These are phyloP conservation scores for Colletotrichum melonis DNA, from an alignment of 2,329 filamentous ascomycete species.

Conservation along the genomic window DNA sequence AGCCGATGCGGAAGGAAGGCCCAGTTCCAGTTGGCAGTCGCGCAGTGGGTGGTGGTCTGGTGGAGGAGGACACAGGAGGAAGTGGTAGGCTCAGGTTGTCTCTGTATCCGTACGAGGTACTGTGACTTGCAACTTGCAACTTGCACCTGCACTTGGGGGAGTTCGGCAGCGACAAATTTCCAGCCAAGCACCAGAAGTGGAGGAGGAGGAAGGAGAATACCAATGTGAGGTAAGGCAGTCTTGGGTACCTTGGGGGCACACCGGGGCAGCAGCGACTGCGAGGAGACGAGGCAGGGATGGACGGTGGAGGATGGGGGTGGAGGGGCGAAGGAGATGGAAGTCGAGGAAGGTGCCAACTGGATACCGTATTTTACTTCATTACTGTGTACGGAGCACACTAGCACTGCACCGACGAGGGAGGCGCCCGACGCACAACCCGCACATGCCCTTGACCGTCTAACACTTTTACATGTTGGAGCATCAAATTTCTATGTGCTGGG, in stretches of 20 bases:
- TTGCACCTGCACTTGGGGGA: slow-evolving; percentile 16
- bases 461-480: neutral
- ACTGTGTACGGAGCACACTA: neutral
- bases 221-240: slow-evolving; percentile 13
- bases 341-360: slow-evolving; percentile 9
- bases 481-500: neutral
- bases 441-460: neutral
- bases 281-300: neutral
- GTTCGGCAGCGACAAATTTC: slow-evolving; percentile 19
- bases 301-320: neutral
- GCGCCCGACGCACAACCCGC: neutral
- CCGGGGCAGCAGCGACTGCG: neutral
- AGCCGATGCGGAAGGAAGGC: neutral
- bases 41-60: neutral
- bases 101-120: neutral
- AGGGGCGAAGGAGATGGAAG: neutral
- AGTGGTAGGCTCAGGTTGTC: neutral
- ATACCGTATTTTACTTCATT: neutral
- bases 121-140: neutral
- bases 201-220: slow-evolving; percentile 11
- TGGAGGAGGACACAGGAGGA: slow-evolving; percentile 5
- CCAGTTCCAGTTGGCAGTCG: neutral
- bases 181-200: slow-evolving; percentile 32
- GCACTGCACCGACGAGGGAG: neutral
- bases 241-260: neutral